Base-by-base conservation (phyloP, 106 monocot species). In the Allium cepa region DNA sequence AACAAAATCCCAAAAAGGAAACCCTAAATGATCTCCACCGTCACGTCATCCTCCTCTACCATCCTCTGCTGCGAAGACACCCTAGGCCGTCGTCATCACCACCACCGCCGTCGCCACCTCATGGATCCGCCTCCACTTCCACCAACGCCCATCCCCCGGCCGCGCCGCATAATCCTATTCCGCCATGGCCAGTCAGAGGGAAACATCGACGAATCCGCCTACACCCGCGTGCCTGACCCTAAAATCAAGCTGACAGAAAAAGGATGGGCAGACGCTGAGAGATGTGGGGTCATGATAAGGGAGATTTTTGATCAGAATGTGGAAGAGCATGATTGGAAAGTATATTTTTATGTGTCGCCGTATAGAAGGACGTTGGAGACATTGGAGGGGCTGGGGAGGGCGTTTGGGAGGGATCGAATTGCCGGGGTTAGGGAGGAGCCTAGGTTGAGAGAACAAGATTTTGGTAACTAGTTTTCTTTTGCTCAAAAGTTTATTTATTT, bases 171-270 rank as follows among this genome's bases (percentile, higher is more conserved):
- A 74, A 81, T 97, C 68, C 91, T 97, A 14, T 86, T 92, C 13
- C 81, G 96, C 16, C 96, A 96, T 53, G 96, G 91, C 3, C 79
- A 96, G 91, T 91, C 91, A 83, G 88, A 92, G 78, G 96, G 96
- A 9, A 96, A 96, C 80, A 81, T 96, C 46, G 96, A 96, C 66
- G 92, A 96, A 78, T 46, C 63, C 26, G 78, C 69, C 18, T 96
- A 91, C 78, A 92, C 91, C 13, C 79, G 96, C 22, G 81, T 96
- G 2, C 96, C 96, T 8, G 96, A 96, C 66, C 96, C 95, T 10
- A 74, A 69, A 45, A 97, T 92, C 63, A 74, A 83, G 9, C 81
- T 97, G 66, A 97, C 96, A 10, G 9, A 56, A 8, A 75, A 75
- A 47, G 92, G 96, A 4, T 87, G 88, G 86, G 67, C 67, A 56